Percentiles rank a stretch among this genome's conserved stretches.
phyloP scores from a whole-genome alignment of 805 yeast species.

The Lipomyces chichibuensis region DNA sequence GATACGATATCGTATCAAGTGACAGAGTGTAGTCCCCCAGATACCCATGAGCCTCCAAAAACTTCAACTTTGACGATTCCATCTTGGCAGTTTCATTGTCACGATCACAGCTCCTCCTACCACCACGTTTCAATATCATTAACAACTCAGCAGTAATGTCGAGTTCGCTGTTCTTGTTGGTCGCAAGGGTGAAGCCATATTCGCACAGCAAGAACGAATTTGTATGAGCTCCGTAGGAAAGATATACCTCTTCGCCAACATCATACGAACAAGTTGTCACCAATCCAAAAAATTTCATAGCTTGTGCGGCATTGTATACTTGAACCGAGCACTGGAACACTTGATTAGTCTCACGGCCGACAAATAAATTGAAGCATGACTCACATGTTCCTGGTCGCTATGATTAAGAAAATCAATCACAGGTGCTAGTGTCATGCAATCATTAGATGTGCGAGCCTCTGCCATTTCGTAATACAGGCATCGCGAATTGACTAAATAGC shows the following conservation, averaged over 20 bases:
- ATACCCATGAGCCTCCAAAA: slow-evolving; percentile 59
- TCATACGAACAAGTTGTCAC: slow-evolving; percentile 44
- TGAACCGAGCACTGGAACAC: slow-evolving; percentile 23
- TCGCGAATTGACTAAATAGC: slow-evolving; percentile 69
- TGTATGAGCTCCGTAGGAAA: slow-evolving; percentile 87
- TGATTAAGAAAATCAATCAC: slow-evolving; percentile 88
- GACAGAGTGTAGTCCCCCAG: slow-evolving; percentile 74
- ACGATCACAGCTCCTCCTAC: slow-evolving; percentile 43
- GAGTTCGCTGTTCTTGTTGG: slow-evolving; percentile 69
- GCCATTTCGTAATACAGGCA: slow-evolving; percentile 79
- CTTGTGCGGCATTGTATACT: slow-evolving; percentile 25
- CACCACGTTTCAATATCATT: slow-evolving; percentile 42
- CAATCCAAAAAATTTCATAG: slow-evolving; percentile 35
- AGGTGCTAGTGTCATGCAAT: slow-evolving; percentile 89
- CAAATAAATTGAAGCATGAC: neutral
- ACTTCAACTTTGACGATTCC: slow-evolving; percentile 40
- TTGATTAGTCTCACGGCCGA: neutral
- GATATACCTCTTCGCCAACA: slow-evolving; percentile 60
- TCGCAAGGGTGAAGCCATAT: slow-evolving; percentile 72
- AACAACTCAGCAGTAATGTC: slow-evolving; percentile 59
- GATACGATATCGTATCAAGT: slow-evolving; percentile 59
- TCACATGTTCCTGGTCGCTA: slow-evolving; percentile 25
- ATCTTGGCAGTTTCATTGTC: neutral
- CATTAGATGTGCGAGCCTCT: slow-evolving; percentile 53
- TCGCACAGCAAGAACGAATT: slow-evolving; percentile 82